Evolutionary conservation across 2,329 filamentous ascomycete species (phyloP), one percentile per base, ranked within the genome.

Genomic region (Blastomyces parvus): DNA sequence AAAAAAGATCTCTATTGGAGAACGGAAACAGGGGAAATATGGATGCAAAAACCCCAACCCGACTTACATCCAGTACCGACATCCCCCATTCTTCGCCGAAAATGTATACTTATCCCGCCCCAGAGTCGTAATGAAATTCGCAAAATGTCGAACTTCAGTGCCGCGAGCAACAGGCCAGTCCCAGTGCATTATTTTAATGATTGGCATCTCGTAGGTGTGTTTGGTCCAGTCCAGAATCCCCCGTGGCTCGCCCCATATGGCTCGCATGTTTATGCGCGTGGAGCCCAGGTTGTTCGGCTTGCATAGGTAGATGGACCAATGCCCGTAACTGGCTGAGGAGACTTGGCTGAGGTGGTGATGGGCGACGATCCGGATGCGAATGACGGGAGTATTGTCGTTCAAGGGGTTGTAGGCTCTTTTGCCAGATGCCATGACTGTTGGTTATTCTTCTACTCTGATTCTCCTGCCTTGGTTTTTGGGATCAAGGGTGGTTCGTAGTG

Each of bases 211-310:
- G 11, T 60, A 52, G 27, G 22, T 9, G 17, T 33, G 44, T 3
- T n/a, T 11, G 5, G 13, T 5, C 59, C 59, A 60, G 17, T 50
- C 42, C 30, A 60, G 46, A n/a, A 22, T 60, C 4, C 42, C 59
- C 9, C 14, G n/a, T 25, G 14, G 59, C 17, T 36, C 27, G n/a
- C 19, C 14, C 3, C 3, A 17, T 40, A 13, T 48, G 7, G 40
- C 59, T 60, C 19, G 25, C 59, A 52, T 60, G 46, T 60, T 60
- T n/a, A 60, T 60, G 22, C 44, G 59, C 17, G 17, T 50, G 8
- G 59, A 50, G 30, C 59, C 59, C 14, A 19, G 11, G 40, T 8
- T 30, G 22, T 50, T 27, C n/a, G 14, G 25, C n/a, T 19, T 40
- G 57, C 25, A 14, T 6, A 52, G 59, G 17, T 60, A 60, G 11